Evolutionary conservation across 2,329 filamentous ascomycete genomes (phyloP).

Genomic region (Pseudogymnoascus sp.): DNA sequence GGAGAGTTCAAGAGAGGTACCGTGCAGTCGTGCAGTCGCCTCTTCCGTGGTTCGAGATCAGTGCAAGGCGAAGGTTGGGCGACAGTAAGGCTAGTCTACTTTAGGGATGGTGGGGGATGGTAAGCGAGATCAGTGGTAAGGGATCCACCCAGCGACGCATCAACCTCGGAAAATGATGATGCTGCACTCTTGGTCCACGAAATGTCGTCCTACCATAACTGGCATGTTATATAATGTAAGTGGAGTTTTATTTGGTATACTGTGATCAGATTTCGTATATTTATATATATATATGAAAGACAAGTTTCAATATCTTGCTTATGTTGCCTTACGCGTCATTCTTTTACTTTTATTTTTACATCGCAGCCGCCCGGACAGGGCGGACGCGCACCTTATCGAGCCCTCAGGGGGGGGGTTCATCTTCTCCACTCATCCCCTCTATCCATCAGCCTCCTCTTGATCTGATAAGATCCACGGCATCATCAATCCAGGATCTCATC

Average conservation of each 20-base stretch:
- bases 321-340: neutral
- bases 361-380: neutral
- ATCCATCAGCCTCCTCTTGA: neutral
- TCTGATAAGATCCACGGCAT: neutral
- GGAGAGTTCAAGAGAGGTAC: neutral
- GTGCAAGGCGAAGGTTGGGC: neutral
- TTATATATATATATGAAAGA: neutral
- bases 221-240: neutral
- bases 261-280: neutral
- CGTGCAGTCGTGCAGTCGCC: neutral
- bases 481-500: neutral
- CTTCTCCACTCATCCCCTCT: neutral
- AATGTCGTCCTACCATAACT: neutral
- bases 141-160: neutral
- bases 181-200: neutral
- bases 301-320: neutral
- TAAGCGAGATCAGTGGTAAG: neutral
- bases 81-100: neutral
- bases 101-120: neutral
- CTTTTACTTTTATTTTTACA: neutral
- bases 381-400: neutral
- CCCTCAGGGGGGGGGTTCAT: neutral
- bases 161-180: neutral
- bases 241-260: neutral
- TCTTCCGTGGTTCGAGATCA: constrained; percentile 1